Conservation (phyloP, 768 basidiomycete species). For the Porpolomopsis calyptriformis region DNA sequence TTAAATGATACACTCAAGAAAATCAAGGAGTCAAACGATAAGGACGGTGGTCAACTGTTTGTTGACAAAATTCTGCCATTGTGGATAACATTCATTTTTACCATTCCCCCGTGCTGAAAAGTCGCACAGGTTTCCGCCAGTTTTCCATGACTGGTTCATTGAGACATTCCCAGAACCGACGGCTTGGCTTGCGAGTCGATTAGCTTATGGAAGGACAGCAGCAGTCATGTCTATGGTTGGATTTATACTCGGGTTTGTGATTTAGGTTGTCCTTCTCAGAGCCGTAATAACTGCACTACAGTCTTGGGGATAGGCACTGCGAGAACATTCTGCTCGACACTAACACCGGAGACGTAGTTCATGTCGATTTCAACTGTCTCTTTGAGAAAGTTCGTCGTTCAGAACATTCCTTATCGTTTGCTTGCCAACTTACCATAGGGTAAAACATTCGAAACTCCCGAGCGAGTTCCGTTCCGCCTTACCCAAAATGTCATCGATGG, state of each 20-base stretch:
- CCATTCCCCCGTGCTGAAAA: neutral
- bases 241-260: constrained; percentile 78
- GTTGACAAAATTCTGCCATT: constrained; percentile 40
- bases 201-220: constrained; percentile 76
- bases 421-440: constrained; percentile 36
- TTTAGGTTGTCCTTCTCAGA: neutral
- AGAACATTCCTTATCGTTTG: neutral
- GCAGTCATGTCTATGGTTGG: constrained; percentile 99
- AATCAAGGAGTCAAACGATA: constrained; percentile 41
- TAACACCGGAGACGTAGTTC: constrained; percentile 82
- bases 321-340: constrained; percentile 93
- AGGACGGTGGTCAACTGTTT: constrained; percentile 44
- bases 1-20: constrained; percentile 36
- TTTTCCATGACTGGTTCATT: constrained; percentile 96
- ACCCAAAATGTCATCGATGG: constrained; percentile 91
- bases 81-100: constrained; percentile 28
- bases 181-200: constrained; percentile 84
- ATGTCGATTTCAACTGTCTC: constrained; percentile 96
- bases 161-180: constrained; percentile 95
- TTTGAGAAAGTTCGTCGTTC: constrained; percentile 73
- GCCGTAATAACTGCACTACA: constrained; percentile 19
- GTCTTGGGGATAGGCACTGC: constrained; percentile 94
- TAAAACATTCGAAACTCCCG: constrained; percentile 76
- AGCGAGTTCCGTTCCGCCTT: constrained; percentile 87
- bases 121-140: constrained; percentile 55